Evolutionary conservation across 2,329 filamentous ascomycete species (phyloP), one percentile per base, ranked within the genome.

Genomic region (Acephala macrosclerotiorum): DNA sequence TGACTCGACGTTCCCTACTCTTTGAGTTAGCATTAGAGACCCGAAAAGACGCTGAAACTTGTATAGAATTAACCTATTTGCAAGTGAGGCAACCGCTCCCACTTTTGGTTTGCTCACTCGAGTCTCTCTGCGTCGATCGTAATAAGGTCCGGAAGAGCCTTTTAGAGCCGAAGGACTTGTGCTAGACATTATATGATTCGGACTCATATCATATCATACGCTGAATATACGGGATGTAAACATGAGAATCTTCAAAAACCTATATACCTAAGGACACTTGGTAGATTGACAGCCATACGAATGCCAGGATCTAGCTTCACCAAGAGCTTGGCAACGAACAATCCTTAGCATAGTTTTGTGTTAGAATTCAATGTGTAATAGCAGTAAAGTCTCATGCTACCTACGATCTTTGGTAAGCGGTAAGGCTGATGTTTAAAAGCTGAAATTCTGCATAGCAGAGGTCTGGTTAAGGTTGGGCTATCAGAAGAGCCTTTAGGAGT

Each of bases 31-130:
- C 26, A 33, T 56, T 22, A 16, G 14, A 16, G 25, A 40, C 25
- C 18, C 3, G 26, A 12, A 29, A 29, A 29, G 18, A 18, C 11
- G 36, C n/a, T 42, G 35, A 22, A 20, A 22, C 36, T 22, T 20
- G 4, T 53, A 53, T 9, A 53, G 8, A 26, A 53, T 51, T 12
- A 25, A 47, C 58, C 49, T 35, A 49, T 22, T 60, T 60, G 58
- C 58, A 60, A 9, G 40, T 60, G 5, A 47, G 29, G 26, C 58
- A 60, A 3, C 58, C 58, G 35, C 22, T 60, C 33, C 40, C 35
- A 60, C 58, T 35, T 60, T 60, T 22, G 58, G 42, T 47, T 45
- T 47, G 22, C 22, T 47, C 9, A 12, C 40, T 29, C 58, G 20
- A 26, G 40, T 26, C 26, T 56, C 26, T 22, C 9, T 56, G 26